phyloP scores from a whole-genome alignment of 2,329 filamentous ascomycete genomes.

The Amphichorda felina region DNA sequence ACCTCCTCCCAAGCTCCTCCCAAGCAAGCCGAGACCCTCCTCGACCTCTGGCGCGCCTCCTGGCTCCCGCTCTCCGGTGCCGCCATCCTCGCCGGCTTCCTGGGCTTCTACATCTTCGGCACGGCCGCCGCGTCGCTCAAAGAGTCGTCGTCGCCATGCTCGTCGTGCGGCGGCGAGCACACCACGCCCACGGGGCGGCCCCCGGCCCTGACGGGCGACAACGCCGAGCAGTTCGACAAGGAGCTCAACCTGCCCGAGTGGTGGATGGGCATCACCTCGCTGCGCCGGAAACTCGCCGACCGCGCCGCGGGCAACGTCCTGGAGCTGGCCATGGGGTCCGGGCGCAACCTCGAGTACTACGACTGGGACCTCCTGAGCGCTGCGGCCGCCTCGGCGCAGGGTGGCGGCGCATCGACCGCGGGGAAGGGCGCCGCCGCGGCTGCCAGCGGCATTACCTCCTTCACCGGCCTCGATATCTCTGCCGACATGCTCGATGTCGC shows the following conservation, averaged over 20 bases:
- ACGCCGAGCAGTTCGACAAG: slow-evolving; percentile 44
- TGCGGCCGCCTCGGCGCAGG: slow-evolving; percentile 7
- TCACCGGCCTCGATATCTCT: slow-evolving; percentile 51
- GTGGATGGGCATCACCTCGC: slow-evolving; percentile 39
- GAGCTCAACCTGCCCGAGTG: slow-evolving; percentile 45
- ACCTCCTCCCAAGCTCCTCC: slow-evolving; percentile 9
- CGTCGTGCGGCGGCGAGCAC: slow-evolving; percentile 18
- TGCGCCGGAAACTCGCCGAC: slow-evolving; percentile 36
- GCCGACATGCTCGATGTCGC: slow-evolving; percentile 48
- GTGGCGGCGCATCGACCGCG: too few relatives aligned
- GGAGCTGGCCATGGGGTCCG: slow-evolving; percentile 51
- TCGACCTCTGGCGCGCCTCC: slow-evolving; percentile 22
- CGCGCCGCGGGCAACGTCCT: slow-evolving; percentile 44
- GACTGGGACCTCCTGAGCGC: slow-evolving; percentile 34
- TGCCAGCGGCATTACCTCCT: slow-evolving; percentile 40
- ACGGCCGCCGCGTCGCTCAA: slow-evolving; percentile 23
- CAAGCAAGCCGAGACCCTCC: slow-evolving; percentile 18
- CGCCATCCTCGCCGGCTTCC: slow-evolving; percentile 28
- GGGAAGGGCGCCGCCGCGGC: too few relatives aligned
- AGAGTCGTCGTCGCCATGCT: slow-evolving; percentile 8
- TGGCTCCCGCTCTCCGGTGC: slow-evolving; percentile 33
- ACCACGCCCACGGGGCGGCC: slow-evolving; percentile 34
- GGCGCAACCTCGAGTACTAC: slow-evolving; percentile 48
- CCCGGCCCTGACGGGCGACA: slow-evolving; percentile 28
- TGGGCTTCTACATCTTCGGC: slow-evolving; percentile 35